Evolutionary conservation across 495 filamentous ascomycete genomes (phyloP), one percentile per base, ranked within the genome.

Genomic region (Hypoxylon fragiforme): DNA sequence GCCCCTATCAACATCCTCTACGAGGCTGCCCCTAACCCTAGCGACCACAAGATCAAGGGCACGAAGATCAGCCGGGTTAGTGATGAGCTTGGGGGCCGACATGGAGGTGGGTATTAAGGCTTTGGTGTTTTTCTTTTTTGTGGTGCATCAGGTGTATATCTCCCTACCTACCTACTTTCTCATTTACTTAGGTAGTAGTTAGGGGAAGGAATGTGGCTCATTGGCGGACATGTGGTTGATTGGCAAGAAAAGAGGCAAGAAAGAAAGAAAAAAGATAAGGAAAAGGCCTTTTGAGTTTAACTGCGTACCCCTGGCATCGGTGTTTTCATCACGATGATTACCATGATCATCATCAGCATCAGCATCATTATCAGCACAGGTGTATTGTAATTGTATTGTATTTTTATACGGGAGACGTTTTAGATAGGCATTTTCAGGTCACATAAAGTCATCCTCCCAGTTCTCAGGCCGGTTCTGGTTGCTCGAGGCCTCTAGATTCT

Each of bases 21-120:
- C 69, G 94, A 98, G 79, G 88, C 90, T 14, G 92, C 94, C 12
- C 86, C 94, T 22, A 96, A 96, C 61, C 92, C 92, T 12, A 79
- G 69, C 46, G 94, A 98, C 73, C 94, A 97, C 74, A 76, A 63
- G 37, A 14, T 81, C 2, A 77, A 75, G 66, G 75, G 76, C 20
- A 71, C 71, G 35, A 62, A 39, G 44, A 69, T 77, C 50, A 70
- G 77, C 59, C 57, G 74, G 66, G 65, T 83, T 64, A 79, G 80
- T 2, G 72, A 70, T 57, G 61, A 62, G 24, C 69, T 81, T 60
- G 73, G 74, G 12, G 69, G 73, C 7, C 54, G 67, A 19, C n/a
- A n/a, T n/a, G 46, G 60, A 37, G 40, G 36, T 38, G 53, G 62
- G 1, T 30, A 42, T 26, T 38, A 12, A 34, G 24, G 13, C 31